Evolutionary conservation across 176 grass and related monocot genomes (phyloP).

Genomic region (Typha latifolia): DNA sequence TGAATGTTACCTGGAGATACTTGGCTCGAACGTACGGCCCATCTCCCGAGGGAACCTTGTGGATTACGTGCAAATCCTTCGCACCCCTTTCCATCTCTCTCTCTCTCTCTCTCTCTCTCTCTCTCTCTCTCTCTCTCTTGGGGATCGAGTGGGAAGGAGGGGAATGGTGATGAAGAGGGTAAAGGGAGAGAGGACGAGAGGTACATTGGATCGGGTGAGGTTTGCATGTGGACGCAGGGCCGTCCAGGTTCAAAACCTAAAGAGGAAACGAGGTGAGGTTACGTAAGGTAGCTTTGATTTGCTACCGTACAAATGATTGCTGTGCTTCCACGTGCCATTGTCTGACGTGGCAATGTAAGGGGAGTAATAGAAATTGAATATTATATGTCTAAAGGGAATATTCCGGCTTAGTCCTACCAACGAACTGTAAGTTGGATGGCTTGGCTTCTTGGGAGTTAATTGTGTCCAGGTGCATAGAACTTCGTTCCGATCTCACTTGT

Average conservation of each 20-base stretch:
- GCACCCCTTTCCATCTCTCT: neutral
- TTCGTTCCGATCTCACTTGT: no score
- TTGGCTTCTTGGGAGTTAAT: no score
- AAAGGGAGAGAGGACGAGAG: no score
- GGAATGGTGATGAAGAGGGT: neutral
- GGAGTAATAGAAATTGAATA: no score
- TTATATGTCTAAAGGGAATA: no score
- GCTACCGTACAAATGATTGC: neutral
- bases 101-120: constrained; percentile 13
- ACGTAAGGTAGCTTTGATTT: constrained; percentile 26
- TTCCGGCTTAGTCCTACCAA: no score
- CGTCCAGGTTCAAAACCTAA: constrained; percentile 9
- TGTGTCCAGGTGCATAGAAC: no score
- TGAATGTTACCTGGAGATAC: constrained; percentile 57
- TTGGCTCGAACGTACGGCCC: constrained; percentile 89
- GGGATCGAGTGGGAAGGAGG: neutral
- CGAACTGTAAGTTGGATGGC: no score
- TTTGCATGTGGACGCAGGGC: constrained; percentile 14
- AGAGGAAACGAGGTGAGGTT: neutral
- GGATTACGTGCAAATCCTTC: constrained; percentile 26
- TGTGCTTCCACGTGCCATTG: neutral
- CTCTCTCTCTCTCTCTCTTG: constrained; percentile 22
- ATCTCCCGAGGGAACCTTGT: constrained; percentile 80
- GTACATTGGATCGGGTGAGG: constrained; percentile 13
- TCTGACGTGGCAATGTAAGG: no score